phyloP scores from a whole-genome alignment of 495 filamentous ascomycete genomes.

The Aspergillus funiculosus region DNA sequence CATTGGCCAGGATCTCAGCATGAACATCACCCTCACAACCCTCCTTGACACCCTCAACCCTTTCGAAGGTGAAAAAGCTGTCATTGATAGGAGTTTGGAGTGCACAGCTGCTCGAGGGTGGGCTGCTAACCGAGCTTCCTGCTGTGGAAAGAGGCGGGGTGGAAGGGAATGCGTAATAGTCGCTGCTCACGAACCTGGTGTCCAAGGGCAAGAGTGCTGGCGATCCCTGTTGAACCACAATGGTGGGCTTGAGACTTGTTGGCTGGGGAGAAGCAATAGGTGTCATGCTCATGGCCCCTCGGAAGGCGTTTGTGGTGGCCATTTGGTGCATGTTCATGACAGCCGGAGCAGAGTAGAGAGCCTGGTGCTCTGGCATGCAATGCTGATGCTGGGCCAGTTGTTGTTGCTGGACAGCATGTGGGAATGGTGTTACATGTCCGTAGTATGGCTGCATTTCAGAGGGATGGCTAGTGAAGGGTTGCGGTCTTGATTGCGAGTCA shows the following conservation, averaged over 20 bases:
- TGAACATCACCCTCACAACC: constrained; percentile 69
- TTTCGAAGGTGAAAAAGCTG: constrained; percentile 67
- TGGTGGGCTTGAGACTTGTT: constrained; percentile 67
- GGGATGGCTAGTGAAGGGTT: constrained; percentile 78
- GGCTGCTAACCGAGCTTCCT: constrained; percentile 80
- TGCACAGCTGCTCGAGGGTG: constrained; percentile 67
- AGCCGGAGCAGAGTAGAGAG: constrained; percentile 33
- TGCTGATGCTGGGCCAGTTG: constrained; percentile 30
- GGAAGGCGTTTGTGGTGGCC: constrained; percentile 56
- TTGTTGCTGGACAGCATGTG: constrained; percentile 30
- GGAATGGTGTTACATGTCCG: constrained; percentile 6
- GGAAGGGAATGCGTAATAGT: constrained; percentile 71
- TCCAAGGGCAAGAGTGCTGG: constrained; percentile 71
- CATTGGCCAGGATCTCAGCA: constrained; percentile 67
- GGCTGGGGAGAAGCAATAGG: constrained; percentile 75
- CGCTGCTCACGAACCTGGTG: constrained; percentile 62
- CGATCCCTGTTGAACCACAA: constrained; percentile 63
- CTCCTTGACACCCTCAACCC: constrained; percentile 74
- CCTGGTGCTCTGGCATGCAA: constrained; percentile 30
- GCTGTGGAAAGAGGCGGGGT: constrained; percentile 86
- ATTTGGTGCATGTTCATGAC: constrained; percentile 73
- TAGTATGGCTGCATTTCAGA: constrained; percentile 25
- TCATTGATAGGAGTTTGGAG: constrained; percentile 78
- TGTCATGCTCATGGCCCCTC: constrained; percentile 54
- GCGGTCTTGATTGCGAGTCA: constrained; percentile 59